A percentile compares a stretch with the other conserved stretches of the same genome.
Conservation (phyloP, 2,329 filamentous ascomycete genomes). For the Aspergillus quadricinctus region DNA sequence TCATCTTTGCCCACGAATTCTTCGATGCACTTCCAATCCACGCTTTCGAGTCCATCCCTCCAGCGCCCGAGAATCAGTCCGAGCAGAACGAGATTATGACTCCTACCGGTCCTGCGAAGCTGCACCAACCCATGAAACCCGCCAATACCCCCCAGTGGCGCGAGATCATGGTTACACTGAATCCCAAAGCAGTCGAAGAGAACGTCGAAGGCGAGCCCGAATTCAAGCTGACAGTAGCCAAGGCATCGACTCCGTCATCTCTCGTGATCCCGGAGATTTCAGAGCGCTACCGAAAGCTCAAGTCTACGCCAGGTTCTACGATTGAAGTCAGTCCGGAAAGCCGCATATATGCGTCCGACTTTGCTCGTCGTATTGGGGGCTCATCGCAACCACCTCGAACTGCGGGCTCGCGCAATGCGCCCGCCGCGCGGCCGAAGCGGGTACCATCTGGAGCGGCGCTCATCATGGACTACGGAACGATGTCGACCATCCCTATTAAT, state of each 20-base stretch:
- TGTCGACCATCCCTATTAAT: conserved; percentile 74
- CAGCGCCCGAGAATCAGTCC: conserved; percentile 41
- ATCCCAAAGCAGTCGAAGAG: conserved; percentile 53
- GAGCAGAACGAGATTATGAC: conserved; percentile 49
- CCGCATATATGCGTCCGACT: conserved; percentile 71
- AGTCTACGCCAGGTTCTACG: conserved; percentile 61
- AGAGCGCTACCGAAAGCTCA: conserved; percentile 71
- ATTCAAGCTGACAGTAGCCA: conserved; percentile 79
- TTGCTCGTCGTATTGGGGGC: conserved; percentile 80
- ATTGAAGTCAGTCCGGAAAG: conserved; percentile 91
- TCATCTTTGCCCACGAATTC: conserved; percentile 96
- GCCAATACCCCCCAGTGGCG: conserved; percentile 64
- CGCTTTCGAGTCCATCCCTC: conserved; percentile 74
- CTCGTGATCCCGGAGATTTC: conserved; percentile 81
- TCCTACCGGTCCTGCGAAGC: conserved; percentile 45
- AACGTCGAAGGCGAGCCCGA: conserved; percentile 59
- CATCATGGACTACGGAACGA: conserved; percentile 92
- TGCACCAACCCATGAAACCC: conserved; percentile 39
- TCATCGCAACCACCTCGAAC: conserved; percentile 35
- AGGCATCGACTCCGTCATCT: conserved; percentile 72
- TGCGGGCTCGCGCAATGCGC: conserved; percentile 10
- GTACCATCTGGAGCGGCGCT: conserved; percentile 76
- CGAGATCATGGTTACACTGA: conserved; percentile 72
- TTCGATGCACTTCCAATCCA: conserved; percentile 98
- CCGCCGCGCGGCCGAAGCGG: conserved; percentile 49